These are phyloP conservation scores for Carpinus viminea DNA, from an alignment of 306 rosid genomes.

Conservation along the genomic window DNA sequence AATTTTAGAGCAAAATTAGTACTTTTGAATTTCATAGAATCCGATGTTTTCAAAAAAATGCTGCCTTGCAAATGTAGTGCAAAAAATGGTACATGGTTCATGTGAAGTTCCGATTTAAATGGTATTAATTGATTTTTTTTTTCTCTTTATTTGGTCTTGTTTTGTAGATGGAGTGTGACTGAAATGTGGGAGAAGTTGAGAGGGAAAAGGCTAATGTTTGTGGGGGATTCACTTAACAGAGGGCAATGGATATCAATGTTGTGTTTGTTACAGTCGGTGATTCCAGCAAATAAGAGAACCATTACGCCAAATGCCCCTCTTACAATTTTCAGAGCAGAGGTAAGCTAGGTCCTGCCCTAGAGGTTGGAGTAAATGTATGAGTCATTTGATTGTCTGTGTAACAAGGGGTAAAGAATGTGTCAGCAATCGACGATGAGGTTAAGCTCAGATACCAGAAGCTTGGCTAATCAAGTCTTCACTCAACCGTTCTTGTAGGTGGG, in stretches of 20 bases:
- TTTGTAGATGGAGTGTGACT: slow-evolving; percentile 64
- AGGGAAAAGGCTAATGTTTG: slow-evolving; percentile 92
- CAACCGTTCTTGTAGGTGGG: too few relatives aligned
- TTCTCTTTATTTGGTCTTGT: not conserved
- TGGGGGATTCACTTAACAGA: slow-evolving; percentile 93
- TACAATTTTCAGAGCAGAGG: slow-evolving; percentile 92
- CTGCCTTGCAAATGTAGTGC: not conserved
- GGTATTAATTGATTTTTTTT: slow-evolving; percentile 26
- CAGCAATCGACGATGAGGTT: not conserved
- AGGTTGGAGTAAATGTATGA: not conserved
- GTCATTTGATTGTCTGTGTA: not conserved
- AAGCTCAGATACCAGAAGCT: too few relatives aligned
- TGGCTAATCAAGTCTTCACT: too few relatives aligned
- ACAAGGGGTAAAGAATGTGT: not conserved
- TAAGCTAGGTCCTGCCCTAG: slow-evolving; percentile 24
- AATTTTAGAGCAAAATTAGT: not conserved
- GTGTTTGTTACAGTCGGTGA: slow-evolving; percentile 85
- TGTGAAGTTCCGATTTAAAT: not conserved
- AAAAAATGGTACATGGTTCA: slow-evolving; percentile 3
- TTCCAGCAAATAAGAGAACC: slow-evolving; percentile 79
- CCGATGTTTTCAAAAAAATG: not conserved
- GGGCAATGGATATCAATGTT: slow-evolving; percentile 99
- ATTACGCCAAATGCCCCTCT: slow-evolving; percentile 93
- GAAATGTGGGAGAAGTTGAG: slow-evolving; percentile 97
- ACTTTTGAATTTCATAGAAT: not conserved